phyloP scores from a whole-genome alignment of 2,329 filamentous ascomycete species.

The Fusarium sp. region DNA sequence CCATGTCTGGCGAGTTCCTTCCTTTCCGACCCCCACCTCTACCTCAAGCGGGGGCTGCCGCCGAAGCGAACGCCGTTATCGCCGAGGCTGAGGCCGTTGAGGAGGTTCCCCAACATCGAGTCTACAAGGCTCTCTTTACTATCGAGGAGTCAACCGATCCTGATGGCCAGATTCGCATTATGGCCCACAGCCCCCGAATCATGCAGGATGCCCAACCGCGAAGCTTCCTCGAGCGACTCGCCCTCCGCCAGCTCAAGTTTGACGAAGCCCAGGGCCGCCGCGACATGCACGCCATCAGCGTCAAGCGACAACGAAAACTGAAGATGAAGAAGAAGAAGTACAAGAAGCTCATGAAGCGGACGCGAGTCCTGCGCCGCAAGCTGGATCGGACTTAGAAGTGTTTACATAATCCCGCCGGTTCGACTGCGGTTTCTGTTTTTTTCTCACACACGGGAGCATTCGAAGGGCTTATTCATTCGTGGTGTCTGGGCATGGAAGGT shows the following conservation, averaged over 20 bases:
- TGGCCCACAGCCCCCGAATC: constrained; percentile 73
- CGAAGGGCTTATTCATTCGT: constrained; percentile 44
- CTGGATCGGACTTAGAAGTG: constrained; percentile 74
- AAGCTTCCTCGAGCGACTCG: constrained; percentile 81
- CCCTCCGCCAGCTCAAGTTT: constrained; percentile 73
- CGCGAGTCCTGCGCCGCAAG: constrained; percentile 89
- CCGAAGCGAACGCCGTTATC: constrained; percentile 56
- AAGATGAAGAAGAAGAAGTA: constrained; percentile 99
- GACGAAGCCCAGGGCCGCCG: constrained; percentile 67
- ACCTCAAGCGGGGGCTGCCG: constrained; percentile 72
- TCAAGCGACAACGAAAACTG: constrained; percentile 91
- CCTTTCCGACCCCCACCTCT: constrained; percentile 90
- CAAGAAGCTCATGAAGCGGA: constrained; percentile 98
- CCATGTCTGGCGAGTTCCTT: constrained; percentile 78
- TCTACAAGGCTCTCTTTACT: constrained; percentile 76
- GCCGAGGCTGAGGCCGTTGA: constrained; percentile 54
- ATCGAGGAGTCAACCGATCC: constrained; percentile 77
- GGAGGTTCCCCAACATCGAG: constrained; percentile 64
- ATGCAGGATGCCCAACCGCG: constrained; percentile 64
- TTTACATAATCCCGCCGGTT: constrained; percentile 48
- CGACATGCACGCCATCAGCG: constrained; percentile 87
- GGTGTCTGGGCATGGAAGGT: constrained; percentile 53
- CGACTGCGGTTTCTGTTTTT: constrained; percentile 43
- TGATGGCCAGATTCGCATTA: constrained; percentile 72
- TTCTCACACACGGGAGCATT: constrained; percentile 40